Evolutionary conservation across 2,329 filamentous ascomycete genomes (phyloP), one percentile per base, ranked within the genome.

Genomic region (Chaetomiaceae sp.): DNA sequence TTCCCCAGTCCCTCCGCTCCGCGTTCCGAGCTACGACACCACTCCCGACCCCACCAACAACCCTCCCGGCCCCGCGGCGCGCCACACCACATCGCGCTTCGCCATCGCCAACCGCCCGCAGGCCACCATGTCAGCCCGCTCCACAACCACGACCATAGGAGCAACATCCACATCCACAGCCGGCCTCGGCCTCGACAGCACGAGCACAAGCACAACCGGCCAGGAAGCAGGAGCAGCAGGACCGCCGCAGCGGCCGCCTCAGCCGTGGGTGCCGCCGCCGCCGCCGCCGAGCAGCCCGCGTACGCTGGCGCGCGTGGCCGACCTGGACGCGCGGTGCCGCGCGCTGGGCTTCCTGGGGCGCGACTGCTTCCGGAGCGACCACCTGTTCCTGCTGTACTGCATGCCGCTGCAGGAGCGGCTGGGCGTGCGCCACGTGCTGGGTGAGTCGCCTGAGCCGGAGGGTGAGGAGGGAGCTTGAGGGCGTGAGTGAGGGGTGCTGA

Each of bases 291-390:
- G 12, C n/a, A 17, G 24, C 35, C 27, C 34, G n/a, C 6, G 5
- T n/a, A 19, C 32, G 5, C 33, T 33, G 2, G 35, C 29, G 6
- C 35, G 40, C 4, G 40, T 48, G 6, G 18, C 29, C 2, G 34
- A 43, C 39, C 30, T 48, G 14, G 24, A 44, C 35, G 29, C 17
- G 10, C 39, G 37, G n/a, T 48, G 46, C 36, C 15, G 19, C 7
- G 20, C 4, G 18, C 30, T 38, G 39, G 10, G 24, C 27, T 17
- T 43, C 11, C 4, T 12, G 18, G 36, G 29, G 7, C 22, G 46
- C 14, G 40, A 39, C 22, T 20, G 32, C 35, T 48, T 48, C n/a
- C n/a, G n/a, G 3, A 34, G 35, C 8, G 40, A 48, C 24, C 24
- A n/a, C 4, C 29, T 6, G 14, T 48, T 48, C 32, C 36, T 48